These are phyloP conservation scores for Apiotrichum domesticum DNA, from an alignment of 1,284 basidiomycete genomes.

Conservation along the genomic window DNA sequence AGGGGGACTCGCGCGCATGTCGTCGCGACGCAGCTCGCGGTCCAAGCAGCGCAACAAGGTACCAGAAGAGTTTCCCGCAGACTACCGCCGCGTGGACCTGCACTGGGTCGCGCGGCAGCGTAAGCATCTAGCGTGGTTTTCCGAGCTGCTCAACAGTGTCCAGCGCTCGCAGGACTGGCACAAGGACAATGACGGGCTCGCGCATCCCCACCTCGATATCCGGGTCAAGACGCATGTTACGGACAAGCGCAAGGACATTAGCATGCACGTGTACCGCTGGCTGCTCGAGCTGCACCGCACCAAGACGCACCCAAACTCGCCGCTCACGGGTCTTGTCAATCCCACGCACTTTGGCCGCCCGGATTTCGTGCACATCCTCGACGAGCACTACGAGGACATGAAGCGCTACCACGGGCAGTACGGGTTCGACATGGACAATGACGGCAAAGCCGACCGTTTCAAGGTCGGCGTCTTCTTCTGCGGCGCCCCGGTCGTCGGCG, in stretches of 20 bases:
- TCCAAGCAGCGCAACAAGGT: constrained; percentile 4
- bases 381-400: constrained; percentile 31
- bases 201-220: constrained; percentile 7
- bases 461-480: constrained; percentile 34
- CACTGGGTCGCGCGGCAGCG: constrained; percentile 31
- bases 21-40: not conserved
- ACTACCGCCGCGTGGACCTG: constrained; percentile 30
- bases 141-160: constrained; percentile 26
- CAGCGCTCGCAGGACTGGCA: constrained; percentile 24
- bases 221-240: constrained; percentile 14
- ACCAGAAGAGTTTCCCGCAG: constrained; percentile 3
- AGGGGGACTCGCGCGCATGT: not conserved
- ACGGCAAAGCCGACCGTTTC: constrained; percentile 18
- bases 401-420: constrained; percentile 8
- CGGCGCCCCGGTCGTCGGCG: constrained; percentile 29
- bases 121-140: constrained; percentile 28
- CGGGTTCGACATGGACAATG: constrained; percentile 10
- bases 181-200: constrained; percentile 5
- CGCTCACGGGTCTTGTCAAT: constrained; percentile 28
- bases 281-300: constrained; percentile 6
- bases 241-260: not conserved
- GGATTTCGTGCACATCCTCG: constrained; percentile 27
- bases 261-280: constrained; percentile 6
- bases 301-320: constrained; percentile 16
- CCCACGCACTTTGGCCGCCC: constrained; percentile 27